A percentile compares a stretch with the other conserved stretches of the same genome.
Conservation (phyloP, 768 basidiomycete species). For the Termitomyces bulborhizus region DNA sequence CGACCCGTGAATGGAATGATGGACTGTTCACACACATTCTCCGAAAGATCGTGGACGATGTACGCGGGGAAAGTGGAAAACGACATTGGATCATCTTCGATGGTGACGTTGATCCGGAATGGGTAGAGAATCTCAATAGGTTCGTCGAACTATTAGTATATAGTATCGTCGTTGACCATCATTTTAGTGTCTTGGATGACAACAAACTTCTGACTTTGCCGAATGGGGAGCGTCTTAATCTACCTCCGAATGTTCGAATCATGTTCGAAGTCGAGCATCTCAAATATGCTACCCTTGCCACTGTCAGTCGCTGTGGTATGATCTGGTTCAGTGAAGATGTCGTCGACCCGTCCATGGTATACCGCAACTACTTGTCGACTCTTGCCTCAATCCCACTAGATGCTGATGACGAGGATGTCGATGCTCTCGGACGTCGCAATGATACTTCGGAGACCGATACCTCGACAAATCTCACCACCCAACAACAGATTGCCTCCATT, state of each 20-base stretch:
- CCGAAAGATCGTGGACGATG: slow-evolving; percentile 97
- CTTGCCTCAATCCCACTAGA: slow-evolving; percentile 74
- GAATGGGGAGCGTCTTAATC: slow-evolving; percentile 95
- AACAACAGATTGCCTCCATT: slow-evolving; percentile 67
- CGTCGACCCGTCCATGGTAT: slow-evolving; percentile 87
- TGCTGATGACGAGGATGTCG: slow-evolving; percentile 83
- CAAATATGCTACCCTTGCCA: slow-evolving; percentile 93
- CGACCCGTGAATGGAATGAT: slow-evolving; percentile 99
- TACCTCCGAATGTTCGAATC: slow-evolving; percentile 95
- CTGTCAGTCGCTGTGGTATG: slow-evolving; percentile 99
- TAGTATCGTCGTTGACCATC: background rate
- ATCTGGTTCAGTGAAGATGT: slow-evolving; percentile 99
- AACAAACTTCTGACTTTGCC: slow-evolving; percentile 96
- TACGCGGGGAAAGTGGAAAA: slow-evolving; percentile 94
- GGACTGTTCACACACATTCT: slow-evolving; percentile 97
- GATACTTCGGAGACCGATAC: slow-evolving; percentile 46
- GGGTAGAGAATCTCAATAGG: slow-evolving; percentile 99
- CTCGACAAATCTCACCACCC: slow-evolving; percentile 64
- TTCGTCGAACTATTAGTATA: slow-evolving; percentile 10
- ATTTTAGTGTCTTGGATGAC: slow-evolving; percentile 87
- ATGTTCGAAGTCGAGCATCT: slow-evolving; percentile 99
- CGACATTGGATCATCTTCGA: slow-evolving; percentile 99
- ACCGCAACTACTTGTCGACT: slow-evolving; percentile 78
- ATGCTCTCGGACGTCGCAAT: slow-evolving; percentile 54
- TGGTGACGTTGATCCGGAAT: slow-evolving; percentile 98